Conservation (phyloP, 805 yeast species). For the Candida jianshihensis region DNA sequence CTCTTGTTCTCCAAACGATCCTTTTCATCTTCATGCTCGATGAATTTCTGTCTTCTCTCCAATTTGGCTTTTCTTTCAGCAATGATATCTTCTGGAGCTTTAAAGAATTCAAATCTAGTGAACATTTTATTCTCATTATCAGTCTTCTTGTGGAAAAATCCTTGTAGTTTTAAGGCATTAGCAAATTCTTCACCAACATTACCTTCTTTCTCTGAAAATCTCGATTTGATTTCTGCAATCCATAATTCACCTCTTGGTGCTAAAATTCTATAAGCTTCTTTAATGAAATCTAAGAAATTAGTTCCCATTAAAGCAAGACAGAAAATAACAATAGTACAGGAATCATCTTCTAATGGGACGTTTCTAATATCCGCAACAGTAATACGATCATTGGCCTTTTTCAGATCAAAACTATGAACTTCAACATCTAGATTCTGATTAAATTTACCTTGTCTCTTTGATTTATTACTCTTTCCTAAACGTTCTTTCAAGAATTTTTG, state of each 20-base stretch:
- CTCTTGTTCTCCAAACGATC: constrained; percentile 54
- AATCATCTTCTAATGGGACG: constrained; percentile 75
- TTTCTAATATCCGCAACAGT: constrained; percentile 95
- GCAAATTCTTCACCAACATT: constrained; percentile 70
- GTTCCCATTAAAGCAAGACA: constrained; percentile 98
- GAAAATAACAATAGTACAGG: constrained; percentile 84
- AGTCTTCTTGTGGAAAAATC: constrained; percentile 83
- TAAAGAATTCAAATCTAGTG: constrained; percentile 88
- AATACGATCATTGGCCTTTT: constrained; percentile 79
- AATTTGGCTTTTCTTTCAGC: constrained; percentile 55
- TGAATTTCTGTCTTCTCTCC: constrained; percentile 57
- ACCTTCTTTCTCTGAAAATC: constrained; percentile 73
- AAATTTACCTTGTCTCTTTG: constrained; percentile 20
- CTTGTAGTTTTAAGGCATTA: constrained; percentile 64
- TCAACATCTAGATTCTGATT: constrained; percentile 40
- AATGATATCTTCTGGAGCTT: constrained; percentile 66
- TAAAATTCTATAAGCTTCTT: constrained; percentile 81
- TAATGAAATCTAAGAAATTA: constrained; percentile 83
- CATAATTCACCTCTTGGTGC: constrained; percentile 92
- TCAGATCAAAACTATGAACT: constrained; percentile 87
- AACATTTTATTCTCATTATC: constrained; percentile 91
- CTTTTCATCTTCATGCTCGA: constrained; percentile 61
- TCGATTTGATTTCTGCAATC: constrained; percentile 95
- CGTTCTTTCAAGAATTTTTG: constrained; percentile 36
- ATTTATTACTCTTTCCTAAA: constrained; percentile 26